Percentiles rank a stretch among this genome's conserved stretches.
phyloP scores from a whole-genome alignment of 805 yeast genomes.

The Saturnispora sekii region DNA sequence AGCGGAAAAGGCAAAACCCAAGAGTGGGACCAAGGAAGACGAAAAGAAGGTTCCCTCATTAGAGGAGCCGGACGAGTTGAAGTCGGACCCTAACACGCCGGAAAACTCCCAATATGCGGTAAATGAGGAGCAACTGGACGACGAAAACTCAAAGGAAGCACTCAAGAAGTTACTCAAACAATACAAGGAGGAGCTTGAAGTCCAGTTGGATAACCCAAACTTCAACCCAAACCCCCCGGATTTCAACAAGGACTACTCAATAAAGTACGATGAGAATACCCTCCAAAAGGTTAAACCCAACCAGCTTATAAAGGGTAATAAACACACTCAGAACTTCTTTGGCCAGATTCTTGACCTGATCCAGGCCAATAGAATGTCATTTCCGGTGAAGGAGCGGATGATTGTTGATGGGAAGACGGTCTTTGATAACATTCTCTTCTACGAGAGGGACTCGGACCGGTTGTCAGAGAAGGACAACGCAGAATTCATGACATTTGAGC shows the following conservation, averaged over 20 bases:
- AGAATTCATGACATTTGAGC: slow-evolving; percentile 18
- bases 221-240: slow-evolving; percentile 13
- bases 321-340: slow-evolving; percentile 23
- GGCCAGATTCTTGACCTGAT: slow-evolving; percentile 22
- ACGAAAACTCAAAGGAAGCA: slow-evolving; percentile 1
- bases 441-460: slow-evolving; percentile 8
- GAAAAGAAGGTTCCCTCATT: slow-evolving; percentile 2
- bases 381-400: slow-evolving; percentile 25
- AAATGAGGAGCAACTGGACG: neutral
- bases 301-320: slow-evolving; percentile 21
- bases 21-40: neutral
- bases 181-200: neutral
- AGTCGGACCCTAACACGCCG: slow-evolving; percentile 1
- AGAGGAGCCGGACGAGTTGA: slow-evolving; percentile 2
- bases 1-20: neutral
- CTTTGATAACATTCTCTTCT: slow-evolving; percentile 11
- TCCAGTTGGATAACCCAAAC: slow-evolving; percentile 1
- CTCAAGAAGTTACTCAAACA: neutral
- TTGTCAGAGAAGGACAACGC: slow-evolving; percentile 7
- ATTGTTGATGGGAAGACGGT: slow-evolving; percentile 18
- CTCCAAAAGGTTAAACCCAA: slow-evolving; percentile 18
- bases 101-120: slow-evolving; percentile 5
- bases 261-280: slow-evolving; percentile 16
- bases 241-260: slow-evolving; percentile 22
- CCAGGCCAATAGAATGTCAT: slow-evolving; percentile 22